phyloP scores from a whole-genome alignment of 352 stramenopile species.

The Pythium phragmitis region DNA sequence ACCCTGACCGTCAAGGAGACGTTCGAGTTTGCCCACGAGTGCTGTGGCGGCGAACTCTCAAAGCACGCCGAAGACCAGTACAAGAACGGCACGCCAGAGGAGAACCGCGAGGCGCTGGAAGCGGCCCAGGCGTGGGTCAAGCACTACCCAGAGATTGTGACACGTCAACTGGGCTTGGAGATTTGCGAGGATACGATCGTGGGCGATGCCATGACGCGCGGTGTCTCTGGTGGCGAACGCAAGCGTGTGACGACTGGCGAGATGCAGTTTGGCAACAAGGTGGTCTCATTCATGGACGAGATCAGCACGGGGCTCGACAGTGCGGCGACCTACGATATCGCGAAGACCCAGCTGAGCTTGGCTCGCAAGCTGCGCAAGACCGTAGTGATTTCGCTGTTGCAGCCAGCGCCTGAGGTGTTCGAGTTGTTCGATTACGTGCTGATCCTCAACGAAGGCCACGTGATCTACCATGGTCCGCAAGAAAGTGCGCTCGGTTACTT shows the following conservation, averaged over 20 bases:
- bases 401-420: constrained; percentile 31
- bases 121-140: constrained; percentile 23
- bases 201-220: constrained; percentile 37
- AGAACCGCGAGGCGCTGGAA: constrained; percentile 21
- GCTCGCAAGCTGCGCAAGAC: constrained; percentile 30
- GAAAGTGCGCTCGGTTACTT: no score
- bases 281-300: constrained; percentile 77
- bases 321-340: constrained; percentile 60
- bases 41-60: constrained; percentile 38
- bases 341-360: constrained; percentile 43
- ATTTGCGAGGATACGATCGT: constrained; percentile 43
- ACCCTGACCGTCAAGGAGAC: constrained; percentile 13
- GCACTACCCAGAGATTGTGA: constrained; percentile 40
- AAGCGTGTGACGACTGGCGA: constrained; percentile 23
- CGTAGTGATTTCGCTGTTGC: constrained; percentile 30
- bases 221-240: constrained; percentile 42
- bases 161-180: constrained; percentile 34
- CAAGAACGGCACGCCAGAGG: constrained; percentile 13
- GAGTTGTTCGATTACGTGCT: constrained; percentile 32
- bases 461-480: constrained; percentile 28
- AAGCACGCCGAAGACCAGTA: constrained; percentile 24
- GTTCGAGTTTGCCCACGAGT: constrained; percentile 33
- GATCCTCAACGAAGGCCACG: constrained; percentile 30
- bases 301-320: constrained; percentile 84
- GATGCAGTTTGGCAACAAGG: constrained; percentile 61